Base-by-base conservation (phyloP, 352 stramenopile species). In the Hyaloperonospora brassicae region DNA sequence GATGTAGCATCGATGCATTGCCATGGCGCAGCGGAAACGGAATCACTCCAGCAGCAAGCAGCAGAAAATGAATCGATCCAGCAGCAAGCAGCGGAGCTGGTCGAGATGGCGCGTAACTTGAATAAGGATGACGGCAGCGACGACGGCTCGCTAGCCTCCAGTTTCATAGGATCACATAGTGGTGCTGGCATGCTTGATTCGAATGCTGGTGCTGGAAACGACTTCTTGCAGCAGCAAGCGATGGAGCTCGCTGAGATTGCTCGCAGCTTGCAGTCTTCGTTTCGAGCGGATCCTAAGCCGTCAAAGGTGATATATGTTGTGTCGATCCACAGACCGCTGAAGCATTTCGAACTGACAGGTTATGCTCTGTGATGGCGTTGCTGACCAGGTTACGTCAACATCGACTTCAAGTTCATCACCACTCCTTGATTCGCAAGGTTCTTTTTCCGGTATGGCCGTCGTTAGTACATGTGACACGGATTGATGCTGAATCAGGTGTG, bases 221-320 rank as follows among this genome's bases (percentile, higher is more conserved):
- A 79, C 8, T 71, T 70, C 51, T 62, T 84, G 34, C 67, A 86
- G 56, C 71, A 79, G 45, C 70, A 85, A 56, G 69, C 75, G 12
- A 79, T 80, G 55, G 77, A 87, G 55, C 59, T 87, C 11, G 75
- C 69, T 0, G 77, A 84, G 47, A 81, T 86, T 38, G 75, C 77
- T 11, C 68, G 76, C 17, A 87, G 68, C 44, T 50, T 87, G 42
- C 73, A 87, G 57, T 84, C 74, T 27, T 73, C 68, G 3, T 80
- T 77, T 40, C 59, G 61, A 1, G 40, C 58, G 17, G 68, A 74
- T 24, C 42, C 35, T 14, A 62, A 67, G 22, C 25, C 52, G 30
- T 25, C 50, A 10, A 51, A 60, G 61, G 65, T 68, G 60, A 35
- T 0, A 8, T 42, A 34, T 14, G 7, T 40, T 12, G 22, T 1